These are phyloP conservation scores for Rhodotorula toruloides DNA, from an alignment of 768 basidiomycete genomes.

Conservation along the genomic window DNA sequence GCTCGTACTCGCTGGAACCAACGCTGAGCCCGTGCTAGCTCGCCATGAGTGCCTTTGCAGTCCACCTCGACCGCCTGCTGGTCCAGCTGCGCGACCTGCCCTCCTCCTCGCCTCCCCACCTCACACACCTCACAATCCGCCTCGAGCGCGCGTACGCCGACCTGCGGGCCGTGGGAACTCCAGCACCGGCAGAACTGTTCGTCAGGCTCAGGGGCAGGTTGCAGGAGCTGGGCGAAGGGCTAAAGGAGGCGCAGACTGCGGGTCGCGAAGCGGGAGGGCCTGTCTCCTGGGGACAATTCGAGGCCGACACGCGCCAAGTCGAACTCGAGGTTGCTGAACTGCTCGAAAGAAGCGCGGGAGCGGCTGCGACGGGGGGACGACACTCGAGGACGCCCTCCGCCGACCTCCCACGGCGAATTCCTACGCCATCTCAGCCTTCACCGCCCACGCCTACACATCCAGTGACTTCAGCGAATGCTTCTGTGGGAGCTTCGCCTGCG, in stretches of 20 bases:
- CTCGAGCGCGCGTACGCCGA: not conserved
- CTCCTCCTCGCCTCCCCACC: not conserved
- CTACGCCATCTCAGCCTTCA: not conserved
- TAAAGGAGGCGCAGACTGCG: not conserved
- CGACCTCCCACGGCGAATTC: not conserved
- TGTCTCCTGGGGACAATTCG: not conserved
- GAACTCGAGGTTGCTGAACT: not conserved
- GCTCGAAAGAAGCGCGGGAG: not conserved
- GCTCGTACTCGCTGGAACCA: too few relatives aligned
- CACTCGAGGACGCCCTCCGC: not conserved
- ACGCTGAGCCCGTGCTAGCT: too few relatives aligned
- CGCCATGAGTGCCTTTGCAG: not conserved
- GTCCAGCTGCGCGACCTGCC: not conserved
- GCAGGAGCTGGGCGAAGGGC: not conserved
- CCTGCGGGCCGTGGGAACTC: too few relatives aligned
- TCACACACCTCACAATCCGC: constrained; percentile 1
- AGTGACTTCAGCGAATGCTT: constrained; percentile 8
- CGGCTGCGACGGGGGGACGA: too few relatives aligned
- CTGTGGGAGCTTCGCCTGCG: too few relatives aligned
- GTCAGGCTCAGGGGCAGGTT: not conserved
- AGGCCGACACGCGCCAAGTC: not conserved
- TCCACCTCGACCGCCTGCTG: not conserved
- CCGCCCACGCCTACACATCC: not conserved
- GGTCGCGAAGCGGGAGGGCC: too few relatives aligned
- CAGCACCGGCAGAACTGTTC: not conserved